Evolutionary conservation across 2,329 filamentous ascomycete genomes (phyloP), one percentile per base, ranked within the genome.

Genomic region (Fusarium sp.): DNA sequence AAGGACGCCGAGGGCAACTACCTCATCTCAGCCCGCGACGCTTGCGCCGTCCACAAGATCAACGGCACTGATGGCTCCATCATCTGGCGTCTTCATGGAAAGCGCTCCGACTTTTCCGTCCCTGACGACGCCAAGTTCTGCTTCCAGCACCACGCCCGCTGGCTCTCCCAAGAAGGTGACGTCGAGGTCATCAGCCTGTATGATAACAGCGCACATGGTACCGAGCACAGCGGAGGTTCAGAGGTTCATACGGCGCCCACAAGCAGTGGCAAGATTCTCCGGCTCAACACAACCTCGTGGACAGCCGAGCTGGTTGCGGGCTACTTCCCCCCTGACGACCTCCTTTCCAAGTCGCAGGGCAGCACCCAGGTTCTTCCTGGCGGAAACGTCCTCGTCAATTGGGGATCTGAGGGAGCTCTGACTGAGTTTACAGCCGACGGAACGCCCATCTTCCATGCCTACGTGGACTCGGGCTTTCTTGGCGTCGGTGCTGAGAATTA

Each of bases 311-410:
- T 86, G 45, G 81, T 88, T 22, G 84, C 84, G 54, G 84, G 83
- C 20, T 89, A 87, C 81, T 83, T 84, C 50, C 86, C 87, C 0
- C 87, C 88, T 0, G 86, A 89, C 63, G 81, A 82, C 29, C 82
- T 90, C 8, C 80, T 86, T 1, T 85, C 88, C 50, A 88, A 85
- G 63, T 89, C 88, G 0, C 85, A 86, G 73, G 84, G 85, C 18
- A 84, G 81, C 56, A 86, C 87, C 18, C 89, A 92, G 71, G 77
- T 89, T 14, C 84, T 91, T 0, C 85, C 87, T 0, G 86, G 86
- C 62, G 87, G 87, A 36, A 88, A 90, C 66, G 86, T 85, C 5
- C 80, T 91, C 40, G 85, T 91, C 50, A 88, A 88, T 73, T 92
- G 89, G 89, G 89, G 90, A 6, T 85, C 84, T 0, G 84, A 84